phyloP scores from a whole-genome alignment of 2,329 filamentous ascomycete genomes.

The Aureobasidium sp. region DNA sequence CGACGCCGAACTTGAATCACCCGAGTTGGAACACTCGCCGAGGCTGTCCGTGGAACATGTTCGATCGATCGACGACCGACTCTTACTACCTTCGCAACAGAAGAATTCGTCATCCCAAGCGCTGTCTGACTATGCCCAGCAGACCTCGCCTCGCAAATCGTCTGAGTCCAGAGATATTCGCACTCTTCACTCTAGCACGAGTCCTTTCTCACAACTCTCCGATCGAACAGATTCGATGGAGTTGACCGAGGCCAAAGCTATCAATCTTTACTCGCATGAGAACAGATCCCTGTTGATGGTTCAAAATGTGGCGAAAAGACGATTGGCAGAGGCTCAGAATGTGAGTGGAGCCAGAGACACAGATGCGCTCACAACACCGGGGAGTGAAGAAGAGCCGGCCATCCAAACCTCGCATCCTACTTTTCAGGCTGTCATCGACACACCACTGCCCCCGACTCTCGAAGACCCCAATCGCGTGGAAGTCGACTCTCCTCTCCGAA shows the following conservation, averaged over 20 bases:
- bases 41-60: background rate
- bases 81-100: background rate
- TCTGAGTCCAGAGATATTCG: constrained; percentile 10
- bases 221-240: constrained; percentile 45
- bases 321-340: background rate
- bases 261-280: constrained; percentile 54
- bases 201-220: constrained; percentile 20
- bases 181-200: constrained; percentile 8
- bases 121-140: background rate
- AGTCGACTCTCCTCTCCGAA: constrained; percentile 50
- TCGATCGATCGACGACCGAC: background rate
- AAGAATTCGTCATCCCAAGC: background rate
- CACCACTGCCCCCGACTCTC: constrained; percentile 13
- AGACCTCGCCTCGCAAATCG: constrained; percentile 7
- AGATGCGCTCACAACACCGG: background rate
- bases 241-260: constrained; percentile 51
- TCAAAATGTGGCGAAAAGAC: constrained; percentile 32
- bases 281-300: constrained; percentile 57
- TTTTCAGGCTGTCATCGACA: constrained; percentile 12
- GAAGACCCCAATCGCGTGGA: constrained; percentile 10
- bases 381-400: background rate
- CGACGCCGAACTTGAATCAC: constrained; percentile 11
- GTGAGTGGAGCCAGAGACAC: background rate
- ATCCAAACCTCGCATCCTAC: constrained; percentile 4
- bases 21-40: constrained; percentile 4